Evolutionary conservation across 306 rosid genomes (phyloP).

Genomic region (Vigna angularis): DNA sequence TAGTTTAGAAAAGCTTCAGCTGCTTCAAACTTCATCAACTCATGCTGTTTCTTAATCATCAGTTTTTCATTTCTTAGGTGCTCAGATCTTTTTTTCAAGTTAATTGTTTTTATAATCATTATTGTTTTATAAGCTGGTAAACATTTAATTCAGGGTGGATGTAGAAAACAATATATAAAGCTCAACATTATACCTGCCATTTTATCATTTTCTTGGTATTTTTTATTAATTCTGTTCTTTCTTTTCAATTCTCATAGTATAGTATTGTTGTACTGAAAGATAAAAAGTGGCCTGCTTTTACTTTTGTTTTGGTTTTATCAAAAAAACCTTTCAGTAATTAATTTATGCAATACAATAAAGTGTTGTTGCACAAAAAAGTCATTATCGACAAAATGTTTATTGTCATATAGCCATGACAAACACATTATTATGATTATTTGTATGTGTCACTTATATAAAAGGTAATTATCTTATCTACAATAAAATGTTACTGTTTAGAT

Average conservation of each 20-base stretch:
- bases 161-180: constrained; percentile 30
- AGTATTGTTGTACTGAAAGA: background rate
- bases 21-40: constrained; percentile 39
- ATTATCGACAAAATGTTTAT: no score
- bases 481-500: no score
- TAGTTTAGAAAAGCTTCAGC: constrained; percentile 33
- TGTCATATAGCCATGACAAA: no score
- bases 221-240: constrained; percentile 19
- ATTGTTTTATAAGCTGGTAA: constrained; percentile 23
- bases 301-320: no score
- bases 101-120: background rate
- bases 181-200: background rate
- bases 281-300: no score
- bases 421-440: no score
- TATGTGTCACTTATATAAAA: no score
- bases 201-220: background rate
- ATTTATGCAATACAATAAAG: no score
- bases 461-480: no score
- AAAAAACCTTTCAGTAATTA: no score
- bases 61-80: constrained; percentile 14
- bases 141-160: constrained; percentile 40
- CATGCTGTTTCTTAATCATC: constrained; percentile 6
- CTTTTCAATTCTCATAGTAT: background rate
- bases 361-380: no score
- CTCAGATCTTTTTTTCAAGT: background rate